Base-by-base conservation (phyloP, 1,284 basidiomycete genomes). In the Rhodotorula sp. region DNA sequence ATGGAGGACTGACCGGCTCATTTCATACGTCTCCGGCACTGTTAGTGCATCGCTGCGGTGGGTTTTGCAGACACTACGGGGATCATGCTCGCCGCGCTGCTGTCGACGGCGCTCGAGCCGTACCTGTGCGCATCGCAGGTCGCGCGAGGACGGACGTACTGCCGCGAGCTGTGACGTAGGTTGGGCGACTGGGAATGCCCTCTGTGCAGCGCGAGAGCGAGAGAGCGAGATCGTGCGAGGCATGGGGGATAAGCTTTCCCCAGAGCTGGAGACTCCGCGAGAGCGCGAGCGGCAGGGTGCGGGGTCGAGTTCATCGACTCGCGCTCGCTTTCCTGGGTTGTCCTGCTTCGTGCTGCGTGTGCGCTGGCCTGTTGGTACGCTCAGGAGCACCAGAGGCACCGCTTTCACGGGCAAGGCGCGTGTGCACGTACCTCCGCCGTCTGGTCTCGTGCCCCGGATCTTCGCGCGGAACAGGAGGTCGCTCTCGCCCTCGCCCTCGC, bases 41-140 rank as follows among this genome's bases (percentile, higher is more conserved):
- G 27, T 4, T 39, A 68, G 70, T 54, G 55, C 54, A 77, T 79
- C 58, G 75, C 77, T 3, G 65, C 66, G n/a, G 78, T 79, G 19
- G 78, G 78, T 0, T 77, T 76, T 36, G 76, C 77, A 5, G 78
- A 79, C 55, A 77, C 77, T 8, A 48, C 73, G 27, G 63, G 63
- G 13, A 65, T 72, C 34, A 17, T 66, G 0, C 34, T 55, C 8
- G 71, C 71, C 19, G 50, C 56, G 21, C 32, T 73, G 27, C 29
- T 73, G 1, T 54, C 67, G 9, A 56, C 50, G 17, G 56, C 34
- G 32, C 41, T 73, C 32, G 71, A 73, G 46, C 64, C 71, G 27
- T 22, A 34, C 15, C 61, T 73, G 32, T 73, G 71, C 41, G 29
- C 19, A 15, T 27, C 29, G 15, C 71, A 73, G 44, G 71, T 64